Evolutionary conservation across 768 basidiomycete species (phyloP).

Genomic region (Strobilomyces echinocephalus): DNA sequence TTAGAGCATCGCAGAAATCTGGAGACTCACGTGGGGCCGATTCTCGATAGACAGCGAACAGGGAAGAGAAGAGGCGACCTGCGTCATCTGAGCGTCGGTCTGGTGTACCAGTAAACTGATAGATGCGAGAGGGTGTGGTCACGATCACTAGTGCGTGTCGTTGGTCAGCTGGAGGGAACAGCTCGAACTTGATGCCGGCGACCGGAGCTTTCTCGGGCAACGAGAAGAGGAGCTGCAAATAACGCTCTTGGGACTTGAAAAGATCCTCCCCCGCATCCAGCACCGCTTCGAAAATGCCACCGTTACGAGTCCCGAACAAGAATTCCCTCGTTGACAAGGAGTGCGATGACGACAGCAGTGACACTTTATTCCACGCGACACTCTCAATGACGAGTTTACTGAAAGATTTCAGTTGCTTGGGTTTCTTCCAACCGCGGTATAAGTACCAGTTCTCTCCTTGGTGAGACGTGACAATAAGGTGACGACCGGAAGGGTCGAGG

Average conservation of each 20-base stretch:
- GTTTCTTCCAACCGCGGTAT: constrained; percentile 76
- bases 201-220: constrained; percentile 79
- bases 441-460: constrained; percentile 95
- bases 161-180: constrained; percentile 60
- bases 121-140: constrained; percentile 84
- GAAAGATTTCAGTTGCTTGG: constrained; percentile 71
- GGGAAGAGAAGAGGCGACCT: constrained; percentile 64
- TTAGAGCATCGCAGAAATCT: not conserved
- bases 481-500: constrained; percentile 89
- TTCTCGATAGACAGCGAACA: constrained; percentile 75
- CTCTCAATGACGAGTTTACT: constrained; percentile 83
- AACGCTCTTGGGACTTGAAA: constrained; percentile 84
- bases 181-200: constrained; percentile 80
- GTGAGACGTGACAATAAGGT: constrained; percentile 79
- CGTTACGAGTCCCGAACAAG: constrained; percentile 80
- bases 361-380: constrained; percentile 83
- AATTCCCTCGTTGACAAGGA: constrained; percentile 78
- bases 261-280: constrained; percentile 89
- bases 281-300: constrained; percentile 82
- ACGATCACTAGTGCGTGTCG: constrained; percentile 67
- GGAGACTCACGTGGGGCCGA: constrained; percentile 67
- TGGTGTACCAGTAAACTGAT: constrained; percentile 76
- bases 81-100: constrained; percentile 70
- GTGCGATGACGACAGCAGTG: constrained; percentile 57
- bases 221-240: constrained; percentile 67